A percentile compares a stretch with the other conserved stretches of the same genome.
These are phyloP conservation scores for Metarhizium rileyi DNA, from an alignment of 2,329 filamentous ascomycete species.

Conservation along the genomic window DNA sequence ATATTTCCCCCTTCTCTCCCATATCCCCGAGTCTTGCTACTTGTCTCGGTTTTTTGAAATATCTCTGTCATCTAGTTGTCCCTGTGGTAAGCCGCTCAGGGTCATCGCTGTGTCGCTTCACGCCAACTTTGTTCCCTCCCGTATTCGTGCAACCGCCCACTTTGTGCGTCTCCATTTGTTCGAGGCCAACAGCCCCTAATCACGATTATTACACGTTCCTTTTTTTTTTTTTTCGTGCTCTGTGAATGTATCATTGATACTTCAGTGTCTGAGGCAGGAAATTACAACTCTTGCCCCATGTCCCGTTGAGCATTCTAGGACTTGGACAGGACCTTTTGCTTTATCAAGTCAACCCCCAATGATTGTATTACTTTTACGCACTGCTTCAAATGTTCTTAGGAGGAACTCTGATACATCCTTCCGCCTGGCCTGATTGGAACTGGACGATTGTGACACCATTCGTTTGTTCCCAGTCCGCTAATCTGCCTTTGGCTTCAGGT, in stretches of 20 bases:
- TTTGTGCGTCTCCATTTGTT: neutral
- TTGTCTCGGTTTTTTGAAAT: neutral
- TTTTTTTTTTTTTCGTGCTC: neutral
- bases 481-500: neutral
- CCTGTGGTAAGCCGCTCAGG: neutral
- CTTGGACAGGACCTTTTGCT: neutral
- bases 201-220: neutral
- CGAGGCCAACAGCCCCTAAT: neutral
- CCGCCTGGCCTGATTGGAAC: neutral
- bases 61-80: neutral
- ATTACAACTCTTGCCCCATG: neutral
- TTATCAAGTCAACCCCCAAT: neutral
- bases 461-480: neutral
- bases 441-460: neutral
- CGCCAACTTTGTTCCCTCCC: neutral
- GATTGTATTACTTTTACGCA: neutral
- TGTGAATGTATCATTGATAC: conserved; percentile 1
- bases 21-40: neutral
- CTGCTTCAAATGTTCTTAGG: neutral
- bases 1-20: neutral
- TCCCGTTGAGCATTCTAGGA: neutral
- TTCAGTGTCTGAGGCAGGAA: neutral
- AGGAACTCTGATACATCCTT: neutral
- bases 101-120: neutral
- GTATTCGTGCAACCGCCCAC: neutral